A percentile compares a stretch with the other conserved stretches of the same genome.
phyloP scores from a whole-genome alignment of 23 red algal species.

The Agarophyton chilense region DNA sequence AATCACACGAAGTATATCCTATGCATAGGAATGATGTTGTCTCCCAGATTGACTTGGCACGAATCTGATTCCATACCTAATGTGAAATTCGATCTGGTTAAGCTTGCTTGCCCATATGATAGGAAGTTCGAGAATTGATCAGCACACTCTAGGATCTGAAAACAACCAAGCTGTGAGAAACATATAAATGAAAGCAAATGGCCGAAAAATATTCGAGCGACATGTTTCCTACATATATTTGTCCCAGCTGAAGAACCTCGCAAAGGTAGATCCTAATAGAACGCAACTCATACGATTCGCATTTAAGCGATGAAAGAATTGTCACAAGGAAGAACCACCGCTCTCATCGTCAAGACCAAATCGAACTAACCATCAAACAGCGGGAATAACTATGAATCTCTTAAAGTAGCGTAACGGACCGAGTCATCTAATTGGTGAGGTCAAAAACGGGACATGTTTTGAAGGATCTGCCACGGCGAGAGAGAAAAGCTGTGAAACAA shows the following conservation, averaged over 20 bases:
- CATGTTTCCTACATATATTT: background rate
- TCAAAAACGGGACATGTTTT: conserved; percentile 64
- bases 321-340: no score
- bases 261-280: no score
- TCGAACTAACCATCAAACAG: no score
- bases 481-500: conserved; percentile 69
- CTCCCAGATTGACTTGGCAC: conserved; percentile 70
- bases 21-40: background rate
- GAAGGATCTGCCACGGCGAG: conserved; percentile 85
- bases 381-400: no score
- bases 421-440: no score
- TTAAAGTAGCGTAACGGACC: no score
- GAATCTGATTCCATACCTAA: background rate
- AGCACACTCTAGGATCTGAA: background rate
- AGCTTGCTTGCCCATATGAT: background rate
- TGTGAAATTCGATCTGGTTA: conserved; percentile 70
- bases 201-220: background rate
- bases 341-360: no score
- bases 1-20: conserved; percentile 10
- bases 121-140: background rate
- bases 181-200: background rate
- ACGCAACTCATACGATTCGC: no score
- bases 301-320: no score
- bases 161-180: no score
- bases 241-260: no score